Conservation (phyloP, 805 yeast species). For the Metschnikowia picachoensis region DNA sequence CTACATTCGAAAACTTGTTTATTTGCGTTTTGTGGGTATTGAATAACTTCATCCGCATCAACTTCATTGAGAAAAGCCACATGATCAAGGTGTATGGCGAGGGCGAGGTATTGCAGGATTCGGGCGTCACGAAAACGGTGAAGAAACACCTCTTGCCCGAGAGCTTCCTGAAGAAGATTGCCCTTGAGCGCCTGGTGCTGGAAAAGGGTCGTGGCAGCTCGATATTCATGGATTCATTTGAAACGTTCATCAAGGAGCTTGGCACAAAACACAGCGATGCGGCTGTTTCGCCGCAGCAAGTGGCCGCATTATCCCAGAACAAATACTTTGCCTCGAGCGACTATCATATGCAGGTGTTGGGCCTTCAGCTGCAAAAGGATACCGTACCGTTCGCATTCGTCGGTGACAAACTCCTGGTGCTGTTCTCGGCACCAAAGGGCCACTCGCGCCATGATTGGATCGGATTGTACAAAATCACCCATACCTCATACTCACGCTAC, state of each 20-base stretch:
- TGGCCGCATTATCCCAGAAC: conserved; percentile 38
- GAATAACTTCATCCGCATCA: conserved; percentile 62
- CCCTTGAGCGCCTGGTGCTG: background rate
- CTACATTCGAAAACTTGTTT: conserved; percentile 50
- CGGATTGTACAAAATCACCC: conserved; percentile 64
- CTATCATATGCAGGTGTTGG: conserved; percentile 26
- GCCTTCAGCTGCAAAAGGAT: conserved; percentile 15
- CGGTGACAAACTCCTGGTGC: conserved; percentile 53
- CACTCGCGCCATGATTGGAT: conserved; percentile 65
- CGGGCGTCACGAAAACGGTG: conserved; percentile 43
- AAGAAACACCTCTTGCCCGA: conserved; percentile 41
- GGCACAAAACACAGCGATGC: conserved; percentile 12
- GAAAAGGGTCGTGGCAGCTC: conserved; percentile 25
- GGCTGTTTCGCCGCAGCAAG: conserved; percentile 33
- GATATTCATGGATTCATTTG: conserved; percentile 43
- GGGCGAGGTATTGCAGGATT: conserved; percentile 51
- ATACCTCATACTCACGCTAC: conserved; percentile 52
- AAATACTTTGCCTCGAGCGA: conserved; percentile 36
- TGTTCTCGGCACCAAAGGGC: conserved; percentile 50
- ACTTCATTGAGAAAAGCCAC: conserved; percentile 73
- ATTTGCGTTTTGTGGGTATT: conserved; percentile 55
- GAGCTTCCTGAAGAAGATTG: conserved; percentile 30
- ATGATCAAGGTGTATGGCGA: conserved; percentile 75
- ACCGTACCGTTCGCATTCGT: conserved; percentile 23
- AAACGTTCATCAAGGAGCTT: conserved; percentile 42